Percentiles rank a stretch among this genome's conserved stretches.
Conservation (phyloP, 2,329 filamentous ascomycete genomes). For the Epichloe scottii region DNA sequence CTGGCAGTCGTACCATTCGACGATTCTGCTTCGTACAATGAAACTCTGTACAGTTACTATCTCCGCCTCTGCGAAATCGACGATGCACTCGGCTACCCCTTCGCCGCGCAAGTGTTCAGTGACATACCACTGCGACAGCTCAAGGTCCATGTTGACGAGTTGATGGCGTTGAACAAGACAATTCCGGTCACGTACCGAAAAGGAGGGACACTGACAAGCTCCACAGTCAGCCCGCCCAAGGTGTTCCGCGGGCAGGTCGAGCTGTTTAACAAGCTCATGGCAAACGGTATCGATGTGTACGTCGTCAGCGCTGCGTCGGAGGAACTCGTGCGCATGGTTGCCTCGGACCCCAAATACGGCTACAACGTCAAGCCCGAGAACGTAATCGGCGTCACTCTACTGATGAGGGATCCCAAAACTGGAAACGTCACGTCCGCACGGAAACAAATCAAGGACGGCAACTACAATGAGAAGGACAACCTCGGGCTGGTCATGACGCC, state of each 20-base stretch:
- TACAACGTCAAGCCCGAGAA: slow-evolving; percentile 32
- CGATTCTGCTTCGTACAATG: slow-evolving; percentile 24
- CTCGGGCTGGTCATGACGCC: slow-evolving; percentile 27
- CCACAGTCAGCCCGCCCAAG: slow-evolving; percentile 21
- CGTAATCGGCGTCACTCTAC: slow-evolving; percentile 29
- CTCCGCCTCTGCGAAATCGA: slow-evolving; percentile 29
- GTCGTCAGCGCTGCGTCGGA: slow-evolving; percentile 29
- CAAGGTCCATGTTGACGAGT: slow-evolving; percentile 33
- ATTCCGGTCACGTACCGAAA: slow-evolving; percentile 25
- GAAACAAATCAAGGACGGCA: slow-evolving; percentile 26
- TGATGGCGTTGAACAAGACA: slow-evolving; percentile 28
- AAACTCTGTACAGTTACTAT: slow-evolving; percentile 34
- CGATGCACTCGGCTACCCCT: slow-evolving; percentile 29
- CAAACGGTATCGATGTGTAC: slow-evolving; percentile 31
- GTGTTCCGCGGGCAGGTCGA: slow-evolving; percentile 28
- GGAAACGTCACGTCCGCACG: slow-evolving; percentile 22
- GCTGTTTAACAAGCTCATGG: slow-evolving; percentile 30
- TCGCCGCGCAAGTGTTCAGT: slow-evolving; percentile 28
- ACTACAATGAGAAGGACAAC: slow-evolving; percentile 23
- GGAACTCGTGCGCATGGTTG: slow-evolving; percentile 33
- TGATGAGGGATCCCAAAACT: slow-evolving; percentile 19
- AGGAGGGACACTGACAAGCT: slow-evolving; percentile 17
- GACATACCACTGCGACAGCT: slow-evolving; percentile 31
- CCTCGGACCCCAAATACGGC: slow-evolving; percentile 30
- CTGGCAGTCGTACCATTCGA: slow-evolving; percentile 30